Evolutionary conservation across 1,139 yeast genomes (phyloP).

Genomic region (Kazachstania sp.): DNA sequence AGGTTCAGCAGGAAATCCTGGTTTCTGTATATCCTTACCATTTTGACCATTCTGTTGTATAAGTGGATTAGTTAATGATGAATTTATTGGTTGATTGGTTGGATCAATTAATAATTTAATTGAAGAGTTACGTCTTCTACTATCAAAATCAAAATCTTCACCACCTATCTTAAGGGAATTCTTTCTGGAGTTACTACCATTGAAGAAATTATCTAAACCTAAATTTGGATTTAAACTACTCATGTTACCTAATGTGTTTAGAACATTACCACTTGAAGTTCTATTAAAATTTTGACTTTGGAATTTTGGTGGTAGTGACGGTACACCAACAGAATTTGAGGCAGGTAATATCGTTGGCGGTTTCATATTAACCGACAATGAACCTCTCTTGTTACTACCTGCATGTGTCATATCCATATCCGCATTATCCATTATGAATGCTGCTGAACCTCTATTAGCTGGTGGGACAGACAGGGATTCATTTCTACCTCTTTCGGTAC

Average conservation of each 20-base stretch:
- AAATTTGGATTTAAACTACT: constrained; percentile 1
- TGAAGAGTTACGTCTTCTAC: constrained; percentile 15
- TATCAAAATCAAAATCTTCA: constrained; percentile 13
- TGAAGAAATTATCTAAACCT: constrained; percentile 8
- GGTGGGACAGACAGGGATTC: constrained; percentile 4
- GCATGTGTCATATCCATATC: constrained; percentile 13
- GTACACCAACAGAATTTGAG: background rate
- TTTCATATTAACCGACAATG: constrained; percentile 6
- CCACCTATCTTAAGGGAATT: constrained; percentile 10
- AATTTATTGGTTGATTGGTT: background rate
- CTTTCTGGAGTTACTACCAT: constrained; percentile 10
- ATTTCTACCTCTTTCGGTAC: background rate
- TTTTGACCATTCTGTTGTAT: background rate
- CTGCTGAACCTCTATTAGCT: constrained; percentile 14
- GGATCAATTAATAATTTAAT: constrained; percentile 10
- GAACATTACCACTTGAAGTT: background rate
- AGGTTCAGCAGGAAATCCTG: background rate
- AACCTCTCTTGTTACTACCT: constrained; percentile 5
- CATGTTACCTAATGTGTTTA: background rate
- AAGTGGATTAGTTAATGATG: background rate
- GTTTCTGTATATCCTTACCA: background rate
- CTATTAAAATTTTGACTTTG: background rate
- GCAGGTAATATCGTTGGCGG: constrained; percentile 9
- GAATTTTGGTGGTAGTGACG: background rate
- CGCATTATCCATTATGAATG: constrained; percentile 11